Conservation (phyloP, 257 asterid genomes). For the Solanum bulbocastanum region DNA sequence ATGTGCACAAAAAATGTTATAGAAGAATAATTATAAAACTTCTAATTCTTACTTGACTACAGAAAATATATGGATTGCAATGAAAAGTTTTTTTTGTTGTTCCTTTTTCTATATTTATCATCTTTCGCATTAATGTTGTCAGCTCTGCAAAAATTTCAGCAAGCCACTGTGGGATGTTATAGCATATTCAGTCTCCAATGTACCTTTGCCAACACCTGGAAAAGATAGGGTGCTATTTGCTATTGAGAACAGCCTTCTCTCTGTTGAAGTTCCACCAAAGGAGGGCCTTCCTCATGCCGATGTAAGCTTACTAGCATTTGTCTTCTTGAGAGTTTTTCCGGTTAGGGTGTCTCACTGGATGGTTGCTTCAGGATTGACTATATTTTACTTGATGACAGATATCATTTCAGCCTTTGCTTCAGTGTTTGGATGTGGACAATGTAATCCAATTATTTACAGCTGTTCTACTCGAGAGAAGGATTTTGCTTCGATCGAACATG, state of each 20-base stretch:
- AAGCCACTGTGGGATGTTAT: constrained; percentile 88
- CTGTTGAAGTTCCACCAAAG: constrained; percentile 86
- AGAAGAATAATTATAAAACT: neutral
- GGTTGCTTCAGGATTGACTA: neutral
- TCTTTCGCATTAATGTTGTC: constrained; percentile 16
- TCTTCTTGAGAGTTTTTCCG: neutral
- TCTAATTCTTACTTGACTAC: neutral
- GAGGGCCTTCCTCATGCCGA: constrained; percentile 96
- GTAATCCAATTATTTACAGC: constrained; percentile 82
- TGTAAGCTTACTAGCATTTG: constrained; percentile 42
- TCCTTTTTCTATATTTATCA: neutral
- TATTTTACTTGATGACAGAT: constrained; percentile 47
- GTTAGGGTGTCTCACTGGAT: neutral
- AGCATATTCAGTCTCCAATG: constrained; percentile 61
- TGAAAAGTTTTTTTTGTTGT: neutral
- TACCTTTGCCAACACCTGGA: constrained; percentile 93
- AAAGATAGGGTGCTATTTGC: constrained; percentile 77
- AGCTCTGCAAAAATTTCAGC: constrained; percentile 54
- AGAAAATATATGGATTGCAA: neutral
- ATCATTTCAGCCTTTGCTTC: constrained; percentile 95
- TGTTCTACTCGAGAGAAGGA: constrained; percentile 90
- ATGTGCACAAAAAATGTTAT: neutral
- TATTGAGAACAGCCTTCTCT: constrained; percentile 72
- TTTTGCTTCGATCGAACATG: constrained; percentile 92
- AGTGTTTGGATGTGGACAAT: constrained; percentile 96